Base-by-base conservation (phyloP, 352 stramenopile genomes). In the Thalassiosira exigua region DNA sequence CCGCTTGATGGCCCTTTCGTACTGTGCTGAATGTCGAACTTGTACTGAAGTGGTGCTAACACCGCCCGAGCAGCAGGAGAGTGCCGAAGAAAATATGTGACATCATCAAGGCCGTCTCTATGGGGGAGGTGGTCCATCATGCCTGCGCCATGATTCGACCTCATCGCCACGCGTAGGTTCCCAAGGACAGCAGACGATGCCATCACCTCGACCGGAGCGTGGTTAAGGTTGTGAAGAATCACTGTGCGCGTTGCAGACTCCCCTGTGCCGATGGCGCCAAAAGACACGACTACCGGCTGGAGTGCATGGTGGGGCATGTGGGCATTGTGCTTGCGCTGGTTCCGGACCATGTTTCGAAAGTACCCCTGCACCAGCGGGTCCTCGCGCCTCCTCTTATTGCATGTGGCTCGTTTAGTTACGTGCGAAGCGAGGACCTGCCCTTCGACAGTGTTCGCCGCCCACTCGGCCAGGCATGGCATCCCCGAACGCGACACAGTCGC, bases 191-290 rank as follows among this genome's bases (percentile, higher is more conserved):
- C 26, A 24, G 74, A 67, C 4, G 73, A 58, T 0, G 61, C 69
- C n/a, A 46, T 76, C 22, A 81, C 51, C 21, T 83, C 67, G 19
- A 87, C 72, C 46, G 69, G 44, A 22, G 54, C 51, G 54, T 78
- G 74, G 59, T 86, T 86, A 68, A 83, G 39, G 51, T 87, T 87
- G 7, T 69, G 82, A n/a, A 87, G 50, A 50, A 76, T 53, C 3
- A 87, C 56, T 21, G 69, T 80, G 1, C 67, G 27, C n/a, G 59
- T 54, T n/a, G 67, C 58, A 17, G 64, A 29, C 41, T 50, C 51
- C 58, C 65, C 74, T 14, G 64, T 64, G 19, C 27, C 51, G 0
- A 87, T 57, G 22, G 79, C 64, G 21, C 73, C 73, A 50, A 83
- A 66, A 36, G 68, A 54, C 9, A 86, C 26, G 17, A 83, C 32